Base-by-base conservation (phyloP, 2,329 filamentous ascomycete genomes). In the Sphaceloma murrayae region DNA sequence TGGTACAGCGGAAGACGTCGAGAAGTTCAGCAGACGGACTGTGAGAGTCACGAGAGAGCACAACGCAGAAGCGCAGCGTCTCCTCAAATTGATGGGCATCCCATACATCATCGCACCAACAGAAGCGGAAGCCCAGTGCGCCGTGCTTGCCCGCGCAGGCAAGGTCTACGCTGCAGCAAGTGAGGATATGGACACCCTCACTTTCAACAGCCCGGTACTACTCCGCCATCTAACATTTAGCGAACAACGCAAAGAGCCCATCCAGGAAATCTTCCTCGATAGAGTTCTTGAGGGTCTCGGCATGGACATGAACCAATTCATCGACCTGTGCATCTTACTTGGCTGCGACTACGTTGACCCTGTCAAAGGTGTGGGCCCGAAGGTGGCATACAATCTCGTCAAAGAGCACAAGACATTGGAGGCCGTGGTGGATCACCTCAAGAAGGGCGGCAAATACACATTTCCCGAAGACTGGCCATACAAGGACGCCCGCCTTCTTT, bases 131-230 rank as follows among this genome's bases (percentile, higher is more conserved):
- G 91, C 91, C 1, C 91, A 98, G 62, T 98, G 91, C 62, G 91
- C 91, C 2, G 82, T 81, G 30, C 72, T 98, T 49, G 91, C 91
- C 1, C 74, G 82, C 49, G 88, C 85, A 4, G 89, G 87, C 27
- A 96, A 96, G 67, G 91, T 98, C 42, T 98, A 93, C 61, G 91
- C 88, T 3, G 91, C 91, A 14, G 91, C 91, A 2, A 94, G 85
- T 52, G 91, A 98, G 66, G 91, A 98, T 66, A 98, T 98, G 91
- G 91, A 98, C 60, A 98, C 91, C 0, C 69, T 98, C 45, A 96
- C 89, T 58, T 98, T 98, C 64, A 80, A 95, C 57, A 75, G 88
- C 42, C 91, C 91, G 0, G 88, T 98, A 48, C 68, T 98, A 34
- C 68, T 98, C 51, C 77, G 91, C 39, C 88, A 98, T 65, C 74